Evolutionary conservation across 2,329 filamentous ascomycete genomes (phyloP), one percentile per base, ranked within the genome.

Genomic region (Fusarium chlamydosporum): DNA sequence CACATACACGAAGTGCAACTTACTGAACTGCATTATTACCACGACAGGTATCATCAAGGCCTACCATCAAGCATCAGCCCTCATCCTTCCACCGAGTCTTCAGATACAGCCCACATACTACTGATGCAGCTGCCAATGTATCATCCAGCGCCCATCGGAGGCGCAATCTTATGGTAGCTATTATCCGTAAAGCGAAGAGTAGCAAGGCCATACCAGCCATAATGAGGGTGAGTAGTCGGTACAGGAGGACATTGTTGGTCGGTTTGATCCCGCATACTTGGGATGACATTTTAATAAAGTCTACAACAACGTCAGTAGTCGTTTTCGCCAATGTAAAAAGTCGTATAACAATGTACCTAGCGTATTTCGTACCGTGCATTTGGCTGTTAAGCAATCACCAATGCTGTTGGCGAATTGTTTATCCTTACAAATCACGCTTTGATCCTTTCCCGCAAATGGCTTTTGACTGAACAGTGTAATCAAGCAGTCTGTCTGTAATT

Each of bases 81-180:
- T 6, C 13, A 2, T 11, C 16, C 13, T 11, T 15, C 6, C 11
- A 18, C 7, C 4, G 3, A 37, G 1, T 18, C 4, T 2, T 20
- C 1, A 4, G 29, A 29, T 29, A 6, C 2, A 23, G 23, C 23
- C 2, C 6, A 54, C 64, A 12, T 9, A 59, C 45, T 0, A 48
- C 26, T 1, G 58, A 55, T 6, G 58, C 6, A 6, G 16, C 4
- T 0, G 35, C 47, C 27, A 68, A 7, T 2, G 29, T 34, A 33
- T 67, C 65, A 10, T 67, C 63, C 4, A 54, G 3, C 2, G 64
- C 58, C 64, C 65, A 67, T 9, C 11, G n/a, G 0, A 58, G 38
- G 6, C 26, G 26, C 6, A 42, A 9, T 10, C 11, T 38, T 1
- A 37, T 1, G 5, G 62, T 64, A 0, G 58, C 15, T 4, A 9